Evolutionary conservation across 345 rosid species (phyloP).

Genomic region (Eucalyptus sp.): DNA sequence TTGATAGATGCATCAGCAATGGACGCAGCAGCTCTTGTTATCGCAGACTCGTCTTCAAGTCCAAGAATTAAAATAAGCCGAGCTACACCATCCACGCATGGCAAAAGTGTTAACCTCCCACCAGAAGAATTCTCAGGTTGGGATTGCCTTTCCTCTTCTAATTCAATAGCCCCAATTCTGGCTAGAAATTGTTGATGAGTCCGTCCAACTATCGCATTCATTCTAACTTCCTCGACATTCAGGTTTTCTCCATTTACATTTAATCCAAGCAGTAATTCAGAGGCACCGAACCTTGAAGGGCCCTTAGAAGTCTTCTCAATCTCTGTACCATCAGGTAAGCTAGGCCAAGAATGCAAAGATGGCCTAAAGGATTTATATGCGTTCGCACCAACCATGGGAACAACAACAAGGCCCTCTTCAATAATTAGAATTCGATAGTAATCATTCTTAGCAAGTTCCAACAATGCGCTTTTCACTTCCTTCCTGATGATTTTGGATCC

Average conservation of each 20-base stretch:
- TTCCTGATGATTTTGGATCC: constrained; percentile 44
- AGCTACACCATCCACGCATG: constrained; percentile 78
- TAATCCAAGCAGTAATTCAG: constrained; percentile 66
- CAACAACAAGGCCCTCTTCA: constrained; percentile 77
- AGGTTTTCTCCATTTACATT: constrained; percentile 24
- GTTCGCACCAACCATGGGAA: constrained; percentile 69
- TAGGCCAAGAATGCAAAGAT: constrained; percentile 65
- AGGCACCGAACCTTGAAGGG: constrained; percentile 71
- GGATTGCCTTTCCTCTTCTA: constrained; percentile 37
- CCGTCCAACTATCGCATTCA: constrained; percentile 66
- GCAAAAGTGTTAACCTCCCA: constrained; percentile 44
- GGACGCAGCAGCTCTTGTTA: constrained; percentile 64
- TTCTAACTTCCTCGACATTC: constrained; percentile 52
- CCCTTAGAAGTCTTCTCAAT: constrained; percentile 38
- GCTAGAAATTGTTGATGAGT: constrained; percentile 78
- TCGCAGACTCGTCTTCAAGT: constrained; percentile 61
- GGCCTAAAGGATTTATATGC: constrained; percentile 68
- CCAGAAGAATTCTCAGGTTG: constrained; percentile 15
- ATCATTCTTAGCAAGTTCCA: constrained; percentile 73
- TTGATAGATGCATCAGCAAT: constrained; percentile 70
- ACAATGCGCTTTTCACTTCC: constrained; percentile 66
- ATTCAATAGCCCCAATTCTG: constrained; percentile 70
- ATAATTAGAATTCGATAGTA: constrained; percentile 66
- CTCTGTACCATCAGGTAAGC: constrained; percentile 64
- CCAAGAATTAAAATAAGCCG: constrained; percentile 78